These are phyloP conservation scores for Collybiopsis luxurians DNA, from an alignment of 768 basidiomycete genomes.

Conservation along the genomic window DNA sequence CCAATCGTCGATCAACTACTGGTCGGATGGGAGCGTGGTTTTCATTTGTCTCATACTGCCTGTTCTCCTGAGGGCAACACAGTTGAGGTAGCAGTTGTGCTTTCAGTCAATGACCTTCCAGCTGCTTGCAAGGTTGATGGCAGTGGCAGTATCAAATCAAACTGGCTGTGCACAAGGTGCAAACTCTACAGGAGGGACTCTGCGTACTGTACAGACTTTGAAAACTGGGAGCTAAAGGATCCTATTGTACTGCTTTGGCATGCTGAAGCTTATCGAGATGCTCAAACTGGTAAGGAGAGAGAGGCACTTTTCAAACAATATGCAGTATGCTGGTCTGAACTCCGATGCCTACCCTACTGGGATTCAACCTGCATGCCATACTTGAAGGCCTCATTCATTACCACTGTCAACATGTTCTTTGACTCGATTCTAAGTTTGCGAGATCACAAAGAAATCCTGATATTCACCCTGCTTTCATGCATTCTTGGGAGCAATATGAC, in stretches of 20 bases:
- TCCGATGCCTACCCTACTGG: conserved; percentile 25
- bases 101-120: conserved; percentile 24
- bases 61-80: conserved; percentile 2
- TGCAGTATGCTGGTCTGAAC: conserved; percentile 17
- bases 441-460: too few species aligned
- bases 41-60: conserved; percentile 12
- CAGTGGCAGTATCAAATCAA: conserved; percentile 13
- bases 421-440: neutral
- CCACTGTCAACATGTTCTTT: neutral
- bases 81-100: conserved; percentile 11
- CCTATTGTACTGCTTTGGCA: neutral
- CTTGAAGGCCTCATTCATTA: conserved; percentile 12
- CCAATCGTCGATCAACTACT: conserved; percentile 15
- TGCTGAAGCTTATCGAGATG: conserved; percentile 16
- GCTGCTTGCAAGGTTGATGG: conserved; percentile 24
- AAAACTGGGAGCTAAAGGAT: conserved; percentile 14
- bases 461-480: neutral
- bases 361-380: conserved; percentile 15
- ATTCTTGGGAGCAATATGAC: neutral
- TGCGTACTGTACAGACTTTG: conserved; percentile 8
- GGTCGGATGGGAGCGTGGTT: conserved; percentile 19
- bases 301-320: conserved; percentile 12
- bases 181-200: neutral
- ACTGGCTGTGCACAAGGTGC: conserved; percentile 6
- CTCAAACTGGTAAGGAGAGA: neutral